phyloP scores from a whole-genome alignment of 2,329 filamentous ascomycete species.

The Tolypocladium pustulatum region DNA sequence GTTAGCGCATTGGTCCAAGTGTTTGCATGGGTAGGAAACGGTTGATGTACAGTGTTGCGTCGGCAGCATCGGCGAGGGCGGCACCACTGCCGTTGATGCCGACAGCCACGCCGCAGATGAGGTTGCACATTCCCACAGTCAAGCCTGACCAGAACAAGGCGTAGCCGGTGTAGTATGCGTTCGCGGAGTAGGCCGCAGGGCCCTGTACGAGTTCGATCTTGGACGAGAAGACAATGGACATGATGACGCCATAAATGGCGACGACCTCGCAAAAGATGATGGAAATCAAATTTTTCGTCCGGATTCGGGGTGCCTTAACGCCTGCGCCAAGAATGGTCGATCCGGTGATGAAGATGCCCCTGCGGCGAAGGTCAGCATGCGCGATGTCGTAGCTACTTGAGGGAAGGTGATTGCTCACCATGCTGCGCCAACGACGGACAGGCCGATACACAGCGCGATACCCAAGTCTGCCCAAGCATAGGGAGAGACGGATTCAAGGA shows the following conservation, averaged over 20 bases:
- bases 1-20: constrained; percentile 10
- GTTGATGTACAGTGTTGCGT: constrained; percentile 66
- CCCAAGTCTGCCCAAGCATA: constrained; percentile 88
- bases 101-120: constrained; percentile 92
- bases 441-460: constrained; percentile 86
- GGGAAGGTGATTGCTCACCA: constrained; percentile 51
- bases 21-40: background rate
- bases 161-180: constrained; percentile 88
- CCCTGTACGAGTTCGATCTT: constrained; percentile 62
- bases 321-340: constrained; percentile 95
- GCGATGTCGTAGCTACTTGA: background rate
- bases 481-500: constrained; percentile 87
- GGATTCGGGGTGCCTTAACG: constrained; percentile 92
- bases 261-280: constrained; percentile 99
- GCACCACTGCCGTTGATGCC: constrained; percentile 98
- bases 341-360: constrained; percentile 98
- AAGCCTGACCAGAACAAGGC: constrained; percentile 93
- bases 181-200: constrained; percentile 58
- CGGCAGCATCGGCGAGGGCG: constrained; percentile 89
- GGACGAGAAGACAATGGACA: constrained; percentile 95
- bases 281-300: constrained; percentile 98
- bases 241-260: constrained; percentile 99
- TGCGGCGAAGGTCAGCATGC: constrained; percentile 24
- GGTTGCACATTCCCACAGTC: constrained; percentile 89
- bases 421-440: constrained; percentile 93